These are phyloP conservation scores for Meyerozyma guilliermondii DNA, from an alignment of 1,139 yeast species.

Conservation along the genomic window DNA sequence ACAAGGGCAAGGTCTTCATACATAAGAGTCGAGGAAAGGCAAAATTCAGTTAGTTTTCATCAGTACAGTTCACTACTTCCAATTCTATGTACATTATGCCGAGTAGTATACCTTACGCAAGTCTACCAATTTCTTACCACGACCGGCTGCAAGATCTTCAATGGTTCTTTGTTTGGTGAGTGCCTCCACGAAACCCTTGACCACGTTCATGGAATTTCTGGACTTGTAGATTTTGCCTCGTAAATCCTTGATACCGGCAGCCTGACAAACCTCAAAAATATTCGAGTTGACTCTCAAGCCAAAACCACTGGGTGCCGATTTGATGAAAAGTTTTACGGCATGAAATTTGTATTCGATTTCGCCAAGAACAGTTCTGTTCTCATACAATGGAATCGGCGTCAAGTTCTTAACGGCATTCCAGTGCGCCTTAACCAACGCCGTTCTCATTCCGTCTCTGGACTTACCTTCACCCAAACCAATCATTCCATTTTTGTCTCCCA, in stretches of 20 bases:
- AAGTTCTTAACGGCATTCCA: slow-evolving; percentile 93
- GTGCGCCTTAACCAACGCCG: slow-evolving; percentile 81
- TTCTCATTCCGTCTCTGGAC: slow-evolving; percentile 71
- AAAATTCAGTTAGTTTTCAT: no score
- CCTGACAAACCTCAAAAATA: slow-evolving; percentile 87
- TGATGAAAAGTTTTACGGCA: slow-evolving; percentile 75
- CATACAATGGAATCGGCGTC: slow-evolving; percentile 77
- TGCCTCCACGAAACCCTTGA: slow-evolving; percentile 87
- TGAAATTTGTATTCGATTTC: slow-evolving; percentile 79
- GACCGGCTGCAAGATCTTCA: slow-evolving; percentile 82
- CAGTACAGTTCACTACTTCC: not conserved
- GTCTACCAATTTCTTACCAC: slow-evolving; percentile 95
- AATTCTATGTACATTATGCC: slow-evolving; percentile 16
- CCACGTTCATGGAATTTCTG: slow-evolving; percentile 91
- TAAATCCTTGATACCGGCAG: slow-evolving; percentile 91
- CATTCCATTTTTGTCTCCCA: slow-evolving; percentile 92
- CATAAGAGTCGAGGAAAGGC: no score
- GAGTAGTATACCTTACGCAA: slow-evolving; percentile 87
- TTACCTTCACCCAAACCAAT: slow-evolving; percentile 95
- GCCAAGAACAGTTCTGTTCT: slow-evolving; percentile 87
- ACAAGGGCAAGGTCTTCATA: no score
- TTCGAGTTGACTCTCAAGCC: slow-evolving; percentile 92
- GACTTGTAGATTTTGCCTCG: slow-evolving; percentile 90
- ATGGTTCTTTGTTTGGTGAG: slow-evolving; percentile 73
- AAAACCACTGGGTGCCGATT: slow-evolving; percentile 90